Percentiles rank a stretch among this genome's conserved stretches.
Evolutionary conservation across 1,284 basidiomycete genomes (phyloP).

Genomic region (Pyrrhoderma noxium): DNA sequence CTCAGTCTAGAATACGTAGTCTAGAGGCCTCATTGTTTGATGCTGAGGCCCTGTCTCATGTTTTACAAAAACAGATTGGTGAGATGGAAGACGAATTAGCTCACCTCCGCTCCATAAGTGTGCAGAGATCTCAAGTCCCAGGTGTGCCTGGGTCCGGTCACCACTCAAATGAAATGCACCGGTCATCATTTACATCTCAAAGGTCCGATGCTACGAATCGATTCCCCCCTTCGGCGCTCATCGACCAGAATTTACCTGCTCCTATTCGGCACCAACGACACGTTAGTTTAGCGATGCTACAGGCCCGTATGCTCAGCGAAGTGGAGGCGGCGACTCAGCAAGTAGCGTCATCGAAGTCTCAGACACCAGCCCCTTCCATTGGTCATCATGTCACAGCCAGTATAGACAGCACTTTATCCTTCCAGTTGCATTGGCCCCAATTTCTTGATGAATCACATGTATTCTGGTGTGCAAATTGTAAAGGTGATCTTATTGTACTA

Average conservation of each 20-base stretch:
- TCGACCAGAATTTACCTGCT: conserved; percentile 64
- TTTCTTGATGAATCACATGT: conserved; percentile 78
- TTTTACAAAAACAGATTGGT: conserved; percentile 61
- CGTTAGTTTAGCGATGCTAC: conserved; percentile 81
- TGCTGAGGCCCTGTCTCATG: conserved; percentile 61
- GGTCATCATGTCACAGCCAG: background rate
- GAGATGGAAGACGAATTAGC: conserved; percentile 56
- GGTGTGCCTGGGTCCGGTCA: conserved; percentile 35
- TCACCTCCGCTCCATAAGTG: conserved; percentile 35
- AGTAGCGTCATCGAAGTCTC: conserved; percentile 16
- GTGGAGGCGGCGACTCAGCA: conserved; percentile 34
- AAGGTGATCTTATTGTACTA: conserved; percentile 69
- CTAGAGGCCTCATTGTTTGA: conserved; percentile 70
- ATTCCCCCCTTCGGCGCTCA: conserved; percentile 41
- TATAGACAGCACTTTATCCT: conserved; percentile 11
- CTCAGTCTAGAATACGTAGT: conserved; percentile 68
- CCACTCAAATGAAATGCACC: conserved; percentile 39
- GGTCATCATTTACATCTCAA: conserved; percentile 40
- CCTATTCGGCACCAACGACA: conserved; percentile 79
- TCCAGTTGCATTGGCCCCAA: conserved; percentile 39
- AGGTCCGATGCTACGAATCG: conserved; percentile 32
- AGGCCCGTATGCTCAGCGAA: conserved; percentile 81
- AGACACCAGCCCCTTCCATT: background rate
- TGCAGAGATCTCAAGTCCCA: conserved; percentile 23
- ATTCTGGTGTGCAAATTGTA: conserved; percentile 78